These are phyloP conservation scores for Cyclocybe aegerita DNA, from an alignment of 768 basidiomycete genomes.

Conservation along the genomic window DNA sequence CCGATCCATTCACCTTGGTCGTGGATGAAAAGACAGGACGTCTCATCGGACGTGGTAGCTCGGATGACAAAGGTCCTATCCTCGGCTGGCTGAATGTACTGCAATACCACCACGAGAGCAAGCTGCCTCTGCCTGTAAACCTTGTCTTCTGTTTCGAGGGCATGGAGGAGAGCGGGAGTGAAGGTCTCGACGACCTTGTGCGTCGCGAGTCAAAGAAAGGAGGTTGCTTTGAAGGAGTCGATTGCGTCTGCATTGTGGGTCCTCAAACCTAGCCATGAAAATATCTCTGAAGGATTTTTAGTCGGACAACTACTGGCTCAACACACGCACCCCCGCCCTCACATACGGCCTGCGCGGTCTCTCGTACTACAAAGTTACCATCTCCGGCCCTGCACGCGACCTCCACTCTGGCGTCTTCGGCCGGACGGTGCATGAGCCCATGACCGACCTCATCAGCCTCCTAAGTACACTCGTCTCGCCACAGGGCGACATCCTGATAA, in stretches of 20 bases:
- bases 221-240: conserved; percentile 84
- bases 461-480: conserved; percentile 84
- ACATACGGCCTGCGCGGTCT: conserved; percentile 91
- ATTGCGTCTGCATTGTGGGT: conserved; percentile 90
- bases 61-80: conserved; percentile 91
- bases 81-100: conserved; percentile 89
- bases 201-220: conserved; percentile 67
- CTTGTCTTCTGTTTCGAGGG: conserved; percentile 92
- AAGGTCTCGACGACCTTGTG: conserved; percentile 89
- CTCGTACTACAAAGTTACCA: conserved; percentile 78
- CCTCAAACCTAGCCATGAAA: background rate
- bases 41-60: conserved; percentile 83
- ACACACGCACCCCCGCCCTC: conserved; percentile 73
- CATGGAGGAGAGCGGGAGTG: conserved; percentile 95
- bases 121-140: conserved; percentile 82
- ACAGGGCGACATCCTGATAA: conserved; percentile 81
- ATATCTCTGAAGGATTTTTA: conserved; percentile 20
- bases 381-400: conserved; percentile 84
- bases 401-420: conserved; percentile 91
- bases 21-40: conserved; percentile 43
- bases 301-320: conserved; percentile 96
- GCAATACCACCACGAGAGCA: conserved; percentile 72
- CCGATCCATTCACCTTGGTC: conserved; percentile 79
- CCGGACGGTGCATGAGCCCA: conserved; percentile 81
- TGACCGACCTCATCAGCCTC: conserved; percentile 87